Evolutionary conservation across 495 filamentous ascomycete genomes (phyloP), one percentile per base, ranked within the genome.

Genomic region (Trichoderma orchidacearum): DNA sequence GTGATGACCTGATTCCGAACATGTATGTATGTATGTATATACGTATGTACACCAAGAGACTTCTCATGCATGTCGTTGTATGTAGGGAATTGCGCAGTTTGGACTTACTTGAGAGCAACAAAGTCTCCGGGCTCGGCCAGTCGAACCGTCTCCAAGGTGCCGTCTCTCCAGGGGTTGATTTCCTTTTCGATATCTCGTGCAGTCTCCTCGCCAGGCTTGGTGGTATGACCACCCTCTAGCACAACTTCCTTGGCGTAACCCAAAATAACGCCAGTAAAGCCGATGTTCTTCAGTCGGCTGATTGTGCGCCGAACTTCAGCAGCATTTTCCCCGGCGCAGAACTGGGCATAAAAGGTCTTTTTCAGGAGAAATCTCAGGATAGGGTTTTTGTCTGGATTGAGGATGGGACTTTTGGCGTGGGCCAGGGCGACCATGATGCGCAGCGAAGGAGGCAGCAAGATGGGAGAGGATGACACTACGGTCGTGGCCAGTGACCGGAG

Each of bases 301-400:
- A 87, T 77, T 0, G 83, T 87, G 29, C 58, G 62, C 5, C 66
- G 62, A 27, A 92, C 84, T 65, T 90, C 85, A 1, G 59, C 55
- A 0, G 74, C 68, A 48, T 80, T 85, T 63, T 85, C 81, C 18
- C 89, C 89, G 1, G 86, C 85, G 64, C 89, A 94, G 66, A 92
- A 94, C 62, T 94, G 87, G 55, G 80, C 79, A 66, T 94, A 94
- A 64, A 94, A 89, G 0, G 86, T 92, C 56, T 82, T 76, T 58
- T 87, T 85, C 30, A 94, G 74, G 31, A 87, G 65, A 59, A 65
- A 76, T 15, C 70, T 68, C 13, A 85, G 72, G 17, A 82, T 9
- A 0, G 74, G 75, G 57, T 86, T 86, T 30, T 64, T 67, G 58
- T 82, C 77, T 3, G 82, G 80, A 59, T 77, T 78, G 11, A 86